Evolutionary conservation across 805 yeast species (phyloP), one percentile per base, ranked within the genome.

Genomic region (Teunomyces pallodes): DNA sequence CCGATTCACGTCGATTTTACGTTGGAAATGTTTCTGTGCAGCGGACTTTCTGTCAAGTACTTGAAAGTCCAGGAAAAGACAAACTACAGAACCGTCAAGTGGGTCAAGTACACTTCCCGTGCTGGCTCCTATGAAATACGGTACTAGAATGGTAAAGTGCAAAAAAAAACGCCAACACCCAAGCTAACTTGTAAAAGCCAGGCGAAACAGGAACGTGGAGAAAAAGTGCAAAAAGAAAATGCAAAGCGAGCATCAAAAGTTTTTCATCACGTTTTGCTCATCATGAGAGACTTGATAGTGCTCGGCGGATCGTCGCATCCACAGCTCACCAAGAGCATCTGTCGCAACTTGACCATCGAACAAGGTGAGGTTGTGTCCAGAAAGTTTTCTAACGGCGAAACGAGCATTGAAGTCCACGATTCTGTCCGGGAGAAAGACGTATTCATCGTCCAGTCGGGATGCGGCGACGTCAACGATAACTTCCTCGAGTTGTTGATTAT

Each of bases 391-490:
- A 94, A 94, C 63, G 99, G 99, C 46, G 99, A 94, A 63, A 91
- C 96, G 3, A 84, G 92, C 27, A 89, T 94, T 49, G 86, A 85
- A 48, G 81, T 94, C 47, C 77, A 79, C 46, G 96, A 90, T 59
- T 87, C 96, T 9, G 98, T 94, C 20, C 79, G 99, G 61, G 98
- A 91, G 55, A 94, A 94, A 67, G 97, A 94, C 64, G 98, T 94
- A 5, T 94, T 86, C 61, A 90, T 90, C 39, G 77, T 91, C 43
- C 97, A 90, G 66, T 78, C 84, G 35, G 96, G 96, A 7, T 84
- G 91, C 57, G 96, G 96, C 8, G 82, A 85, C 58, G 96, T 90
- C 39, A 91, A 90, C 63, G 96, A 90, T 66, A 83, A 81, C 57
- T 85, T 90, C 56, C 80, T 91, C 66, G 96, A 90, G 67, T 71